Base-by-base conservation (phyloP, 1,284 basidiomycete species). In the Microbotryomycetes sp. region DNA sequence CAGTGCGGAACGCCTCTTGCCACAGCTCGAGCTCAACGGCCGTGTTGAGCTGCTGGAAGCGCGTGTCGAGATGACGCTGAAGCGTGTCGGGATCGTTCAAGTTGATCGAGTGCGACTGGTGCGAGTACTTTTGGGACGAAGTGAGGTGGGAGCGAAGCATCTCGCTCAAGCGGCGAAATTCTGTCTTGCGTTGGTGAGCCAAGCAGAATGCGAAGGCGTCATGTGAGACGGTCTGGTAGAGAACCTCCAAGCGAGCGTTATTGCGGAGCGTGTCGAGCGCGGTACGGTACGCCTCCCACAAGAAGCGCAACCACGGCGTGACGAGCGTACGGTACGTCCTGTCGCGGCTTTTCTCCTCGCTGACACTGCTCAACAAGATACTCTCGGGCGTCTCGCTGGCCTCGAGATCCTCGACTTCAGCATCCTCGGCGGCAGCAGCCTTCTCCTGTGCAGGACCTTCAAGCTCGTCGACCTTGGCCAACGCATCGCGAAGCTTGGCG, bases 1-100 rank as follows among this genome's bases (percentile, higher is more conserved):
- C 91, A 50, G 91, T 92, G 63, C 96, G 88, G 84, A 97, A 99
- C 4, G 92, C 94, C 76, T 98, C 94, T 75, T 97, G 94, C 96
- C 94, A 99, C 52, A 98, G 83, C 78, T 99, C 96, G 66, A 99
- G 86, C 76, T 97, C 91, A 66, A 97, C 93, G 7, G 93, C 93
- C n/a, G 91, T 88, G 75, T 94, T 92, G 67, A 99, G 85, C 79
- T 98, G 94, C 35, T 91, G 88, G 75, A 98, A 97, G 62, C 96
- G 91, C 21, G 92, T 97, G 76, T 98, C 96, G 64, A 99, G 87
- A 78, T 97, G 91, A 71, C 91, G 91, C 74, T 96, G 89, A 50
- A 99, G 86, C 23, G 89, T 97, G 71, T 98, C 96, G 30, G 93
- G 83, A 76, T 99, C 96, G 63, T 88, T 85, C 52, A 99, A 86